Evolutionary conservation across 306 rosid genomes (phyloP), one percentile per base, ranked within the genome.

Genomic region (Acacia confusa): DNA sequence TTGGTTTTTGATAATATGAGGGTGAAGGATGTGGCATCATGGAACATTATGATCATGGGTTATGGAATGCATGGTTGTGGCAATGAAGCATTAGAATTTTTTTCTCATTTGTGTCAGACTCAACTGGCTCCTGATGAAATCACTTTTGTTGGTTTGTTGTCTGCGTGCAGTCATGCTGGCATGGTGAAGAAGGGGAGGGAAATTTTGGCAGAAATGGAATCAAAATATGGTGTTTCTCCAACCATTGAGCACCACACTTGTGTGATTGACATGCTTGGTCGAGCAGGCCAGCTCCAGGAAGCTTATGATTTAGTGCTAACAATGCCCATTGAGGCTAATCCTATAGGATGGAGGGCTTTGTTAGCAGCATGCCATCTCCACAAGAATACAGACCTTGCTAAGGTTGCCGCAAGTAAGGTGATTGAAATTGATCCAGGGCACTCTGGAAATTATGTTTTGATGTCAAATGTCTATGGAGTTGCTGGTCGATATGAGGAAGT

Each of bases 21-120:
- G 13, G 81, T 68, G 30, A 92, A 87, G 82, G 97, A 95, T 72
- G 86, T 90, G 57, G 97, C 97, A 44, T 95, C 98, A 10, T 91
- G 97, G 98, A 95, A 95, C 84, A 91, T 95, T 78, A 83, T 95
- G 91, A 88, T 92, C 85, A 87, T 87, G 80, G 98, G 97, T 63
- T 90, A 89, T 80, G 97, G 88, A 72, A 85, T 90, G 91, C 94
- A 91, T 36, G 97, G 98, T 13, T 78, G 87, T 76, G 92, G 87
- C 34, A 50, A 79, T 17, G 88, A 89, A 84, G 92, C 97, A 30
- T 79, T 95, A 57, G 76, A 85, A 82, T 45, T 75, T 65, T 88
- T 92, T 82, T 75, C 85, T 77, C 75, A 20, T 7, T 88, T 95
- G 98, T 77, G 91, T 64, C 70, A 75, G 66, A 86, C 88, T 28